Conservation (phyloP, 2,329 filamentous ascomycete species). For the Apiospora aurea region DNA sequence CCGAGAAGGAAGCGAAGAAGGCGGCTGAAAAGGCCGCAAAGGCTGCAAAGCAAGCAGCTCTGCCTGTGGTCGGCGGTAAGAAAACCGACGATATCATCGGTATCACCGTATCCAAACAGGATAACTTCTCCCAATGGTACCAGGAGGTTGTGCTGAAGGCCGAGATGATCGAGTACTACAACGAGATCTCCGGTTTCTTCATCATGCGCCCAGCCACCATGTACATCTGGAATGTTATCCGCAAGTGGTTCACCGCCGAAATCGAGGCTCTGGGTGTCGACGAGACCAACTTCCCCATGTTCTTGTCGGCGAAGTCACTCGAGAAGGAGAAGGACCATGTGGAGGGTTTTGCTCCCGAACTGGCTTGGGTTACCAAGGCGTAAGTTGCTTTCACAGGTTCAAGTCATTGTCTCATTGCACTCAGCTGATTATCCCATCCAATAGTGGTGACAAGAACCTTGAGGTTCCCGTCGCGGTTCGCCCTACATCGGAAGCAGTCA, state of each 20-base stretch:
- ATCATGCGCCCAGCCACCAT: constrained; percentile 79
- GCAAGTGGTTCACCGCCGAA: constrained; percentile 71
- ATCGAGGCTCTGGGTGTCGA: constrained; percentile 94
- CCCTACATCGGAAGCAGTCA: constrained; percentile 68
- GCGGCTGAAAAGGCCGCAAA: constrained; percentile 69
- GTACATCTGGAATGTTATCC: constrained; percentile 72
- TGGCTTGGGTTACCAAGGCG: constrained; percentile 89
- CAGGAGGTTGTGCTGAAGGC: constrained; percentile 97
- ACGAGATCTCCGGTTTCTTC: constrained; percentile 88
- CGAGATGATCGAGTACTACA: constrained; percentile 96
- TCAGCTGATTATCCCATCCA: background rate
- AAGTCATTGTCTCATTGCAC: constrained; percentile 7
- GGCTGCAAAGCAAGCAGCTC: constrained; percentile 61
- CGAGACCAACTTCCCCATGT: constrained; percentile 96
- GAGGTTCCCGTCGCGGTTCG: constrained; percentile 78
- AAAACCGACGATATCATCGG: constrained; percentile 74
- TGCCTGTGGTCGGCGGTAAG: constrained; percentile 57
- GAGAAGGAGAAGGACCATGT: constrained; percentile 93
- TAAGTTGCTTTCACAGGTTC: constrained; percentile 48
- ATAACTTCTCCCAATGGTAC: constrained; percentile 95
- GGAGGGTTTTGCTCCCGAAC: constrained; percentile 95
- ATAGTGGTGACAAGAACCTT: constrained; percentile 86
- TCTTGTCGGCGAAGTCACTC: constrained; percentile 89
- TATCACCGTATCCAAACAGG: constrained; percentile 84
- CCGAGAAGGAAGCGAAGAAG: constrained; percentile 68